Base-by-base conservation (phyloP, 495 filamentous ascomycete genomes). In the Trichocladium antarcticum region DNA sequence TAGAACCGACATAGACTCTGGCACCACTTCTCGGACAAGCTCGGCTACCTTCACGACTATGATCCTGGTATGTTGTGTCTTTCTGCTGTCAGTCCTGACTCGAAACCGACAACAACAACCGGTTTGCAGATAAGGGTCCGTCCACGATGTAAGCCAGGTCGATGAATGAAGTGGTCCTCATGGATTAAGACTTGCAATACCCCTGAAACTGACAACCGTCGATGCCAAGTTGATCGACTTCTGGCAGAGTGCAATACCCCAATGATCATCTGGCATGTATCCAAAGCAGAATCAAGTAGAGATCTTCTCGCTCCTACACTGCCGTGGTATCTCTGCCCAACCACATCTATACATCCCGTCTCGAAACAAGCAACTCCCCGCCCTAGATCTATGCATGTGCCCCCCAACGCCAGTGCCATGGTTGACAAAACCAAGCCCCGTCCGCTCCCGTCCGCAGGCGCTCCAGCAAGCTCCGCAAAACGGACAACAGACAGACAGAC, bases 1-100 rank as follows among this genome's bases (percentile, higher is more conserved):
- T 27, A 27, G 40, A n/a, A 41, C 46, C 22, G 5, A 6, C 12
- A 38, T 37, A 75, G 66, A 73, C 51, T 45, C 59, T 38, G 64
- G 68, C 44, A 57, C 61, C 19, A 52, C 65, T 82, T 81, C 58
- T 80, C 80, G 58, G 68, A 76, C 56, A 74, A 74, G 41, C 80
- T 82, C 63, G 58, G 68, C 50, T 68, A 67, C 51, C 65, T 51
- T 49, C 37, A 19, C 28, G 59, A 55, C n/a, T 64, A 52, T 29
- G 64, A 68, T 42, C 64, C 61, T 15, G 38, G 50, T 51, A 51
- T 42, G 42, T 34, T 9, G 0, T 28, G 8, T 10, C 28, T 5
- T 27, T 8, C 17, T 6, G 5, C 6, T 9, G 4, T 11, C 34
- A 5, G 27, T 15, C 20, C 3, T 21, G 0, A 3, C 20, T 8